Percentiles rank a stretch among this genome's conserved stretches.
Evolutionary conservation across 2,329 filamentous ascomycete genomes (phyloP).

Genomic region (Hypomyces perniciosus): DNA sequence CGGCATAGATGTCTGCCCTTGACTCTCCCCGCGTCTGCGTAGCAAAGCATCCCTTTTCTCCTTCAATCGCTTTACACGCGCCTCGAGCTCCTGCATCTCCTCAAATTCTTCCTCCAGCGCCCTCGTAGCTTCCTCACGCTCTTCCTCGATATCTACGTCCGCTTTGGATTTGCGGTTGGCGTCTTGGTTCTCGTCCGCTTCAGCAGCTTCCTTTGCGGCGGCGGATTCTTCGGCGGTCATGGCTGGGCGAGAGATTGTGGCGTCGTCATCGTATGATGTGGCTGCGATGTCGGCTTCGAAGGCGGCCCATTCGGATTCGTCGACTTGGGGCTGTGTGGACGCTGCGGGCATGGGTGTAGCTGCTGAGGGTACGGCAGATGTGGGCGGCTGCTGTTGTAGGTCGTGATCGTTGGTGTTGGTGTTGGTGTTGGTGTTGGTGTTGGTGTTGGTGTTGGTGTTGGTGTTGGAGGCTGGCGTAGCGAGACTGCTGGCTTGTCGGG

Average conservation of each 20-base stretch:
- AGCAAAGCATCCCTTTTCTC: slow-evolving; percentile 61
- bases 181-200: slow-evolving; percentile 39
- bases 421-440: slow-evolving; percentile 16
- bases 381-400: no score
- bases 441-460: not conserved
- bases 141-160: slow-evolving; percentile 55
- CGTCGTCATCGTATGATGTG: slow-evolving; percentile 37
- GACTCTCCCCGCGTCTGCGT: slow-evolving; percentile 31
- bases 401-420: not conserved
- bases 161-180: slow-evolving; percentile 45
- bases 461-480: slow-evolving; percentile 1
- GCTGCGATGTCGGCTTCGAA: slow-evolving; percentile 76
- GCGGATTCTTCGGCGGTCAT: slow-evolving; percentile 59
- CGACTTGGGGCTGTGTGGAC: slow-evolving; percentile 29
- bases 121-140: slow-evolving; percentile 68
- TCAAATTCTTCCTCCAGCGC: slow-evolving; percentile 73
- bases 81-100: slow-evolving; percentile 75
- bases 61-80: slow-evolving; percentile 61
- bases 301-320: slow-evolving; percentile 80
- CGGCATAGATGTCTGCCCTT: slow-evolving; percentile 22
- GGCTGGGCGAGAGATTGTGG: slow-evolving; percentile 63
- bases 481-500: slow-evolving; percentile 22
- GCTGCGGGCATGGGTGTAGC: slow-evolving; percentile 19
- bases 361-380: not conserved
- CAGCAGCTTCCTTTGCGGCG: slow-evolving; percentile 43